phyloP scores from a whole-genome alignment of 2,329 filamentous ascomycete genomes.

The Fusarium albidum region DNA sequence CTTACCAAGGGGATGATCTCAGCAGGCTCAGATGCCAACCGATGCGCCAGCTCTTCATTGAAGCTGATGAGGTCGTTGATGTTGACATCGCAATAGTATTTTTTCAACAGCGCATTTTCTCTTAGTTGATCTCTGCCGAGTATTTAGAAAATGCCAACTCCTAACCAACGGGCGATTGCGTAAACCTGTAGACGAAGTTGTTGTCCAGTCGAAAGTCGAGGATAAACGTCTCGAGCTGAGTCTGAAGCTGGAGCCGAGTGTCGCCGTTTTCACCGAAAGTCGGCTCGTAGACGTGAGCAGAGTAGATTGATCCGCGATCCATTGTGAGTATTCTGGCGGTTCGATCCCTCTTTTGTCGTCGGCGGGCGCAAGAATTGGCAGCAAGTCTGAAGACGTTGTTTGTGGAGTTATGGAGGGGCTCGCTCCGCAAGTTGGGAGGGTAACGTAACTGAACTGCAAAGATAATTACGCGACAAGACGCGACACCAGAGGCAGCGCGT shows the following conservation, averaged over 20 bases:
- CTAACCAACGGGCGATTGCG: background rate
- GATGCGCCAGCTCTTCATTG: constrained; percentile 93
- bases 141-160: constrained; percentile 14
- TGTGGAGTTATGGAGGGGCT: constrained; percentile 39
- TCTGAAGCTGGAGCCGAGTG: constrained; percentile 75
- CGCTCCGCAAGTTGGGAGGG: constrained; percentile 35
- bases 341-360: constrained; percentile 13
- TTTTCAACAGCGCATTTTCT: constrained; percentile 93
- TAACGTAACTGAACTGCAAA: constrained; percentile 30
- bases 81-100: constrained; percentile 96
- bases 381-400: constrained; percentile 32
- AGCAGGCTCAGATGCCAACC: constrained; percentile 85
- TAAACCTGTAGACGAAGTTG: constrained; percentile 89
- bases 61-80: constrained; percentile 95
- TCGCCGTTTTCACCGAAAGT: constrained; percentile 73
- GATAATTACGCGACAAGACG: constrained; percentile 33
- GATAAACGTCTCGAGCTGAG: constrained; percentile 87
- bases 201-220: constrained; percentile 95
- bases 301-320: constrained; percentile 90
- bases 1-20: constrained; percentile 90
- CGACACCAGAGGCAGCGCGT: constrained; percentile 35
- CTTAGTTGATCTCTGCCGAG: constrained; percentile 83
- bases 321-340: constrained; percentile 54
- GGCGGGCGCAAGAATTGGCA: constrained; percentile 17
- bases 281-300: constrained; percentile 80